Conservation (phyloP, 1,284 basidiomycete species). For the Apiotrichum gamsii region DNA sequence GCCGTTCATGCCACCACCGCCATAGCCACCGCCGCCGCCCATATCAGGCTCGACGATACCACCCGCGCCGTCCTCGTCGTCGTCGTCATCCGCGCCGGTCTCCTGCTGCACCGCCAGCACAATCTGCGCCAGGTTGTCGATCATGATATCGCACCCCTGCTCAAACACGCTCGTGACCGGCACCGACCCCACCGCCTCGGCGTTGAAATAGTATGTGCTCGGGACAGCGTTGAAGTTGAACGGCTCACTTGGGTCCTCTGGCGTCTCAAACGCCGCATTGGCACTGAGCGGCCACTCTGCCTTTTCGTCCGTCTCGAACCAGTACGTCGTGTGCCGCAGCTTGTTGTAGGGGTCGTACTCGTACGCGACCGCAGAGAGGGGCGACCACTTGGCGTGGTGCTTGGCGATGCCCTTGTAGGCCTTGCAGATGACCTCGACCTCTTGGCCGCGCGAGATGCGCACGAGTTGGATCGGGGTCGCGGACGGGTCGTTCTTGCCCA, state of each 20-base stretch:
- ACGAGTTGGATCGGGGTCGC: slow-evolving; percentile 72
- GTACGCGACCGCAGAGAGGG: slow-evolving; percentile 87
- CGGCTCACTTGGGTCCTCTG: slow-evolving; percentile 66
- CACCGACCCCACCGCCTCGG: slow-evolving; percentile 84
- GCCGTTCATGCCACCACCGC: slow-evolving; percentile 9
- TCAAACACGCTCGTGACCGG: slow-evolving; percentile 81
- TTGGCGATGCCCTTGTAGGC: slow-evolving; percentile 98
- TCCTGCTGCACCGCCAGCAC: slow-evolving; percentile 52
- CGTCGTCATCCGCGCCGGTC: slow-evolving; percentile 36
- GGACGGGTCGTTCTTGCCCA: slow-evolving; percentile 69
- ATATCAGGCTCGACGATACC: slow-evolving; percentile 33
- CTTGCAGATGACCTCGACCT: slow-evolving; percentile 76
- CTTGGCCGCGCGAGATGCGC: slow-evolving; percentile 91
- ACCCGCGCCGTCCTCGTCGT: slow-evolving; percentile 24
- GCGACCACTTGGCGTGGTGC: slow-evolving; percentile 99
- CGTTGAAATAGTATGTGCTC: slow-evolving; percentile 80
- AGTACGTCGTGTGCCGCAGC: slow-evolving; percentile 89
- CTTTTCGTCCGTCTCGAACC: slow-evolving; percentile 77
- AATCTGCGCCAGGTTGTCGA: slow-evolving; percentile 72
- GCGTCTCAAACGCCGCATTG: slow-evolving; percentile 75
- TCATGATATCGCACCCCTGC: slow-evolving; percentile 72
- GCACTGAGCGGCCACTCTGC: slow-evolving; percentile 76
- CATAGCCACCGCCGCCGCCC: slow-evolving; percentile 11
- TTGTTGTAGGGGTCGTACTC: slow-evolving; percentile 99
- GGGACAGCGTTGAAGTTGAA: slow-evolving; percentile 86